A percentile compares a stretch with the other conserved stretches of the same genome.
Conservation (phyloP, 139 green algal genomes). For the Pleodorina starrii region DNA sequence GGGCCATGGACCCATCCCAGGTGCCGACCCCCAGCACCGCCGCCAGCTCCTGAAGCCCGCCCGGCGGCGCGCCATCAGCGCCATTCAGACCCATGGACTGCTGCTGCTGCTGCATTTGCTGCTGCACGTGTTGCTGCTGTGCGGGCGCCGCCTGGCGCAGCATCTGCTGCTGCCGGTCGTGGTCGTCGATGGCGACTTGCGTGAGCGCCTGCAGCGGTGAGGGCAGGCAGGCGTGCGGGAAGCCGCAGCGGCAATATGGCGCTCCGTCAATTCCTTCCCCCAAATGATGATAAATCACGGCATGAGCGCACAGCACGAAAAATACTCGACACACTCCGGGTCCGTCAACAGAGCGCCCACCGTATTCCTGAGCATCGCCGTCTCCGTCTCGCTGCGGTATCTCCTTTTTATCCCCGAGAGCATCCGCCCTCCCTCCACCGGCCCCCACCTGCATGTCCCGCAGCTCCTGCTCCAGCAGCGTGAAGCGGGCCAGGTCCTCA, state of each 20-base stretch:
- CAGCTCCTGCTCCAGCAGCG: conserved; percentile 50
- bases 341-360: too few relatives aligned
- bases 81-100: neutral
- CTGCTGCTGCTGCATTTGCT: neutral
- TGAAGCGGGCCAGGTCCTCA: conserved; percentile 21
- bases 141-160: neutral
- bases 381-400: too few relatives aligned
- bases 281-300: too few relatives aligned
- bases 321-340: too few relatives aligned
- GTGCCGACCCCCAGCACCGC: neutral
- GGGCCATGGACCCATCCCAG: neutral
- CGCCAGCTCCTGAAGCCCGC: conserved; percentile 7
- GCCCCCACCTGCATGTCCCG: conserved; percentile 37
- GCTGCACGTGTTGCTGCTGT: neutral
- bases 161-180: conserved; percentile 30
- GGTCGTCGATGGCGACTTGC: conserved; percentile 30
- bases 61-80: neutral
- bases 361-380: too few relatives aligned
- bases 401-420: too few relatives aligned
- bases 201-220: neutral
- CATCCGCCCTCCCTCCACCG: too few relatives aligned
- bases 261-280: too few relatives aligned
- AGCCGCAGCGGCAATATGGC: too few relatives aligned
- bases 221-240: neutral
- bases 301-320: too few relatives aligned